phyloP scores from a whole-genome alignment of 495 filamentous ascomycete species.

The Evernia prunastri region DNA sequence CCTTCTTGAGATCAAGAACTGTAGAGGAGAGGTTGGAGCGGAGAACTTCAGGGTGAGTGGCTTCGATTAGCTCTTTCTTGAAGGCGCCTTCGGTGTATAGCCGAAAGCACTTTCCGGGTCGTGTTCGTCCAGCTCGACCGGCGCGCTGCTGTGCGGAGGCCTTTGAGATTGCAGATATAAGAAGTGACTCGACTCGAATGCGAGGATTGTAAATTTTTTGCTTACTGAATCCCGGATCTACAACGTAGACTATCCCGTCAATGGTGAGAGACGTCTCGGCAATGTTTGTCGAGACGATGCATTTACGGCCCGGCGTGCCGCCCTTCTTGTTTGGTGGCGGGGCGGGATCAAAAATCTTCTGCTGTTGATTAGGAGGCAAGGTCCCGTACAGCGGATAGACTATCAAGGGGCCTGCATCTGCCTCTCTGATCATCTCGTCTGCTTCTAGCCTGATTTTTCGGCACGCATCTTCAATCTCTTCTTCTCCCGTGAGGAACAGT shows the following conservation, averaged over 20 bases:
- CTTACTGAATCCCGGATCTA: conserved; percentile 98
- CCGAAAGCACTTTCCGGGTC: conserved; percentile 95
- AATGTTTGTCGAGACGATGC: conserved; percentile 94
- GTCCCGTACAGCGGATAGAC: conserved; percentile 94
- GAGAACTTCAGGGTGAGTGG: conserved; percentile 92
- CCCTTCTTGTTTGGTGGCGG: conserved; percentile 64
- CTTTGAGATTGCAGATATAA: conserved; percentile 95
- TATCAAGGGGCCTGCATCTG: conserved; percentile 79
- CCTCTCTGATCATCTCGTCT: conserved; percentile 84
- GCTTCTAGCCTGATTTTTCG: conserved; percentile 85
- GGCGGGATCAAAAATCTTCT: conserved; percentile 87
- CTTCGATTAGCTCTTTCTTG: conserved; percentile 96
- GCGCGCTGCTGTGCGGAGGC: conserved; percentile 97
- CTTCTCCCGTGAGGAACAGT: conserved; percentile 94
- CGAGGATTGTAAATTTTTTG: conserved; percentile 99
- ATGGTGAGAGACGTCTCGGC: conserved; percentile 97
- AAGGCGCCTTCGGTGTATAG: conserved; percentile 94
- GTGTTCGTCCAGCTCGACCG: conserved; percentile 96
- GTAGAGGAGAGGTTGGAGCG: conserved; percentile 91
- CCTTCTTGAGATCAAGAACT: conserved; percentile 94
- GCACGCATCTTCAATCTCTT: conserved; percentile 96
- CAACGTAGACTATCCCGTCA: conserved; percentile 97
- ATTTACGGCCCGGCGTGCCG: conserved; percentile 86
- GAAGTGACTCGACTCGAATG: conserved; percentile 88
- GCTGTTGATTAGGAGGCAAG: conserved; percentile 84